Conservation (phyloP, 208 protist species). For the Trypanosomatidae sp. region DNA sequence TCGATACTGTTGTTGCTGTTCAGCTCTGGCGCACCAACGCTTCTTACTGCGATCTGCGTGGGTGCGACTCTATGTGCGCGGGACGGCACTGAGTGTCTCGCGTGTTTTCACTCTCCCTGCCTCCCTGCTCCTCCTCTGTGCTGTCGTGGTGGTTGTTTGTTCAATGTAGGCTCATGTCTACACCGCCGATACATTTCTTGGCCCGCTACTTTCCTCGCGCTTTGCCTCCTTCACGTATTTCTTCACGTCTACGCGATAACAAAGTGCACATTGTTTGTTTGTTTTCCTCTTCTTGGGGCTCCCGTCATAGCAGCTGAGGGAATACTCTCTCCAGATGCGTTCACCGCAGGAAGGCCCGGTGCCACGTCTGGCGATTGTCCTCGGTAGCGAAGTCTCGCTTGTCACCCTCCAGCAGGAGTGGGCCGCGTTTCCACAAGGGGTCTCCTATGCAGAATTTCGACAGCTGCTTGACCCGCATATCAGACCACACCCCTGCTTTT, state of each 20-base stretch:
- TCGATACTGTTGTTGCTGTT: too few relatives aligned
- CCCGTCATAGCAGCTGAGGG: not conserved
- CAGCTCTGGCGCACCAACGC: not conserved
- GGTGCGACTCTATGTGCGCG: not conserved
- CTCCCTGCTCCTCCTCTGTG: not conserved
- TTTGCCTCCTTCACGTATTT: not conserved
- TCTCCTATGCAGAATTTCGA: conserved; percentile 22
- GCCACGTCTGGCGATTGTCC: conserved; percentile 18
- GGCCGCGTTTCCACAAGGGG: conserved; percentile 18
- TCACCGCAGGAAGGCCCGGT: not conserved
- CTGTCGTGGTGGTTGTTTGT: not conserved
- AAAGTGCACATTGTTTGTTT: not conserved
- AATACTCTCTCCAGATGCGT: conserved; percentile 10
- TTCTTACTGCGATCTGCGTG: not conserved
- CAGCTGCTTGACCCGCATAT: conserved; percentile 13
- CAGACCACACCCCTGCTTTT: not conserved
- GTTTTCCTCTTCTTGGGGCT: not conserved
- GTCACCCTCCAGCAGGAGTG: conserved; percentile 7
- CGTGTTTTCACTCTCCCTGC: not conserved
- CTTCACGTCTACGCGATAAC: not conserved
- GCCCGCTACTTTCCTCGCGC: not conserved
- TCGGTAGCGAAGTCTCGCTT: conserved; percentile 15
- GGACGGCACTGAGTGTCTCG: not conserved
- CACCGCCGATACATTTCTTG: too few relatives aligned
- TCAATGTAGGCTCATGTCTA: not conserved